phyloP scores from a whole-genome alignment of 768 basidiomycete genomes.

The Boletus tylopilopsis region DNA sequence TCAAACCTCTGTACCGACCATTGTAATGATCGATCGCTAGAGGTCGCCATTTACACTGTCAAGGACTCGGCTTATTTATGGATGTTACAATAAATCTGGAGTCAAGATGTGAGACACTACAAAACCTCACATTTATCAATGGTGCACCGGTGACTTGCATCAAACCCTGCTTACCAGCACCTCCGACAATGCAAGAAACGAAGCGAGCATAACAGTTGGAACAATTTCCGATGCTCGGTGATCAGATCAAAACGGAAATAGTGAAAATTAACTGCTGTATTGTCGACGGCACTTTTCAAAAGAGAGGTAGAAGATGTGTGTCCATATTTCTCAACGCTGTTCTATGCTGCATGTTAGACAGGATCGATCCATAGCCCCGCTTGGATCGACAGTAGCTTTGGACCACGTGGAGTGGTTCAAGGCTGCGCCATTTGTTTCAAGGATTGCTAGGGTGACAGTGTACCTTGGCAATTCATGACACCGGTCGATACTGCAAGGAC shows the following conservation, averaged over 20 bases:
- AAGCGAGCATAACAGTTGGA: conserved; percentile 74
- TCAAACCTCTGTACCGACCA: conserved; percentile 62
- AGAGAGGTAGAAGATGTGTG: too few species aligned
- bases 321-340: conserved; percentile 36
- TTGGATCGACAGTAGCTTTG: too few species aligned
- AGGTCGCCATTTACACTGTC: conserved; percentile 43
- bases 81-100: conserved; percentile 49
- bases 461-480: too few species aligned
- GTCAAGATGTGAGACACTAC: neutral
- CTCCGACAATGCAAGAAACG: conserved; percentile 66
- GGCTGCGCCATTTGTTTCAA: too few species aligned
- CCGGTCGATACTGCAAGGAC: too few species aligned
- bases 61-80: conserved; percentile 58
- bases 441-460: too few species aligned
- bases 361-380: conserved; percentile 37
- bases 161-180: conserved; percentile 78
- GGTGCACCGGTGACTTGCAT: conserved; percentile 80
- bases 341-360: conserved; percentile 31
- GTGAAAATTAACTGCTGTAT: conserved; percentile 34
- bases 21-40: conserved; percentile 69
- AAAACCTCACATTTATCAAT: conserved; percentile 63
- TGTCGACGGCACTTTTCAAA: conserved; percentile 59
- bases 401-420: too few species aligned
- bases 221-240: conserved; percentile 34
- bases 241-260: neutral